Conservation (phyloP, 306 rosid species). For the Datisca glomerata region DNA sequence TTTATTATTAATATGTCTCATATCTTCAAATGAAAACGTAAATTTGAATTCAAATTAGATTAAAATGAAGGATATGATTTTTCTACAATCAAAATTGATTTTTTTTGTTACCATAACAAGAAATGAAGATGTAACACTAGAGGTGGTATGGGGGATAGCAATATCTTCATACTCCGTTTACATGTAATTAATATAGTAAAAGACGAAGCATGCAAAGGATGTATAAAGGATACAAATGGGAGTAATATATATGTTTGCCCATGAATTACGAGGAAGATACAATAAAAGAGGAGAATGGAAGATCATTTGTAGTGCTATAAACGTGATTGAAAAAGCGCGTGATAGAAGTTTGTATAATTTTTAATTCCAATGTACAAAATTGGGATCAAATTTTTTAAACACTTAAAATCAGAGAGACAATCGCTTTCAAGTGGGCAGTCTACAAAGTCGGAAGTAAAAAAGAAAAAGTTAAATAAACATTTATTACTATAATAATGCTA, state of each 20-base stretch:
- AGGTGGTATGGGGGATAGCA: no score
- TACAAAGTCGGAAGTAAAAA: constrained; percentile 28
- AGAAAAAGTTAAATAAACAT: no score
- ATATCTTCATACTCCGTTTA: no score
- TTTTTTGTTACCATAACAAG: background rate
- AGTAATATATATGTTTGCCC: background rate
- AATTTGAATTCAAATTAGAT: background rate
- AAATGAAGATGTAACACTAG: no score
- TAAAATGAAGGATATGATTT: no score
- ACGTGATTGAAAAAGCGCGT: no score
- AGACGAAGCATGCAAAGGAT: background rate
- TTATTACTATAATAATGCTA: constrained; percentile 4
- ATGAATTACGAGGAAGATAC: background rate
- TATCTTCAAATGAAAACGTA: background rate
- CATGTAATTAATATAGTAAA: background rate
- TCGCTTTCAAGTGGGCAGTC: constrained; percentile 65
- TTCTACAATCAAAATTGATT: no score
- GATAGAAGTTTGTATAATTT: no score
- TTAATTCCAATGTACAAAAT: constrained; percentile 6
- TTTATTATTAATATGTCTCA: no score
- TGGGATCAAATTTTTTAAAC: constrained; percentile 21
- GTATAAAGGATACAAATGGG: background rate
- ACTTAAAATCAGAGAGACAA: constrained; percentile 52
- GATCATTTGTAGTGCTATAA: no score
- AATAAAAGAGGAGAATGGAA: background rate